Evolutionary conservation across 73 alveolate genomes (phyloP), one percentile per base, ranked within the genome.

Genomic region (Urostyla sp.): DNA sequence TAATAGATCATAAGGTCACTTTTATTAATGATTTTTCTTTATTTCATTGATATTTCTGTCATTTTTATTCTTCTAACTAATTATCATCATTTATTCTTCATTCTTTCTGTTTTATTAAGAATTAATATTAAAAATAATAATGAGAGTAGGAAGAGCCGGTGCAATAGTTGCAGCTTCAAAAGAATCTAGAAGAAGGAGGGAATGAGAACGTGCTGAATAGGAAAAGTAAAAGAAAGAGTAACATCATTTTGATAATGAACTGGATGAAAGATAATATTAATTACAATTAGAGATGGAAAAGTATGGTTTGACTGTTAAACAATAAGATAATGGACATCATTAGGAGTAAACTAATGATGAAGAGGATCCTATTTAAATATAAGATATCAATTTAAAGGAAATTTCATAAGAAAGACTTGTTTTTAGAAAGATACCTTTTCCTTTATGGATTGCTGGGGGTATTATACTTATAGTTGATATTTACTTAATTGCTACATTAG

Each of bases 371-470:
- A 58, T 58, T 24, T 72, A 77, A 0, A 0, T 84, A 24, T 21
- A 61, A 20, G 88, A 74, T 55, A 84, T 84, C 58, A 75, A 84
- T 43, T 53, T 84, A 27, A 27, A 61, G 32, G 88, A 84, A 36
- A 34, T 43, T 15, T 48, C 85, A 6, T 30, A 61, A 15, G 72
- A 75, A n/a, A 27, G 88, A 34, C 18, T 84, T 1, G 58, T 57
- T n/a, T 84, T 84, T 30, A 56, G 92, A 23, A 84, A 84, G 35
- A 34, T 59, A 46, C 92, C 92, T 3, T 75, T 54, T 27, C 73
- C 79, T 21, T 24, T 84, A 0, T 84, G 92, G 92, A 32, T 75
- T 18, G 83, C 75, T 10, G 92, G 92, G 15, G 51, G 67, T 7
- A 38, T 74, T 0, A 84, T 84, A 16, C n/a, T 59, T 6, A 30